Conservation (phyloP, 2,329 filamentous ascomycete species). For the Alternaria angustiovoidea region DNA sequence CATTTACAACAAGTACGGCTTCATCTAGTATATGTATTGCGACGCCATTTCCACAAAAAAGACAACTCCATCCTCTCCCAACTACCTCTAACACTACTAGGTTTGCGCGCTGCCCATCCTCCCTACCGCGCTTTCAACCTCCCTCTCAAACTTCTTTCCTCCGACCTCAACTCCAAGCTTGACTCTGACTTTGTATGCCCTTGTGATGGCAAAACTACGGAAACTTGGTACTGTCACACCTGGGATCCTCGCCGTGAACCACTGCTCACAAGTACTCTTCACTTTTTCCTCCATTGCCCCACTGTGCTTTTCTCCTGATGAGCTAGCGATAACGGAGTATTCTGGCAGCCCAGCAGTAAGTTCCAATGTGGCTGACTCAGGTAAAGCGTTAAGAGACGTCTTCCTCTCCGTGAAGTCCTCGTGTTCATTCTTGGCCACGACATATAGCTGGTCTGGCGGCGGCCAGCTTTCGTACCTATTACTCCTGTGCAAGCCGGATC, state of each 20-base stretch:
- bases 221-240: constrained; percentile 33
- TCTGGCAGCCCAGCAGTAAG: not conserved
- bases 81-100: constrained; percentile 20
- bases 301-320: constrained; percentile 1
- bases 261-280: constrained; percentile 18
- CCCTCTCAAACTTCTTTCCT: not conserved
- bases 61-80: not conserved
- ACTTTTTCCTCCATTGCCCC: constrained; percentile 23
- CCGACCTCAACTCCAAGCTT: constrained; percentile 11
- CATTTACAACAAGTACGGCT: not conserved
- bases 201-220: constrained; percentile 32
- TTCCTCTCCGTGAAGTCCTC: constrained; percentile 18
- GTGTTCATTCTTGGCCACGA: not conserved
- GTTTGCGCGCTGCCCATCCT: constrained; percentile 1
- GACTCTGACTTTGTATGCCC: constrained; percentile 31
- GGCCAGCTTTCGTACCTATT: constrained; percentile 11
- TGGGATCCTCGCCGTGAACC: constrained; percentile 33
- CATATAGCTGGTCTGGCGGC: constrained; percentile 5
- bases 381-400: constrained; percentile 29
- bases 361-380: constrained; percentile 15
- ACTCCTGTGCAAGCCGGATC: constrained; percentile 10
- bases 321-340: not conserved
- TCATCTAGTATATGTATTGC: not conserved
- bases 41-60: too few relatives aligned
- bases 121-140: not conserved